Base-by-base conservation (phyloP, 805 yeast species). In the Wickerhamomyces canadensis region DNA sequence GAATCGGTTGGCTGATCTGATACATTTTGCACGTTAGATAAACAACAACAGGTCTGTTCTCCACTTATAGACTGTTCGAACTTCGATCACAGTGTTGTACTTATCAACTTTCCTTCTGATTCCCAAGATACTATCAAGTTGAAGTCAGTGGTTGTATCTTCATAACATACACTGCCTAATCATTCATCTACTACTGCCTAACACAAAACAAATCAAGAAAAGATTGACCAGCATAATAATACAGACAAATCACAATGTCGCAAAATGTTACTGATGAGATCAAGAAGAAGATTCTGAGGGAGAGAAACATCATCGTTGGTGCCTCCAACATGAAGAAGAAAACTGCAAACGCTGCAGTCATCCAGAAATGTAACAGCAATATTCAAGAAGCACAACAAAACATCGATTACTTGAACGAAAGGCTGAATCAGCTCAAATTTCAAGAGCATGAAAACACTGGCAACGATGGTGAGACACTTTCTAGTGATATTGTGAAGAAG, bases 321-420 rank as follows among this genome's bases (percentile, higher is more conserved):
- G 93, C 95, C 38, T 78, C 83, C 41, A 74, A 82, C 44, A 65
- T 93, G 66, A 79, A 85, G 57, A 79, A 80, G 57, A 79, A 78
- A 47, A 85, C 98, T 11, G 63, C 71, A 43, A 93, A 93, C 61
- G 69, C 82, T 26, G 77, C 75, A 48, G 96, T 91, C 33, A 87
- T 89, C 48, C 94, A 86, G 58, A 80, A 84, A 56, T 89, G 97
- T 67, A 89, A 87, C 62, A 78, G 87, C 19, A 86, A 82, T 52
- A 88, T 93, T 49, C 70, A 91, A 45, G 98, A 93, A 53, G 89
- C 97, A 3, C 86, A 85, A 54, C 80, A 86, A 47, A 93, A 91
- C 60, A 84, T 93, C 47, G 89, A 86, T 48, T 93, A 91, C 54
- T 72, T 93, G 44, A 84, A 83, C 55, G 84, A 84, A 41, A 78